Base-by-base conservation (phyloP, 768 basidiomycete genomes). In the Leucocoprinus birnbaumii region DNA sequence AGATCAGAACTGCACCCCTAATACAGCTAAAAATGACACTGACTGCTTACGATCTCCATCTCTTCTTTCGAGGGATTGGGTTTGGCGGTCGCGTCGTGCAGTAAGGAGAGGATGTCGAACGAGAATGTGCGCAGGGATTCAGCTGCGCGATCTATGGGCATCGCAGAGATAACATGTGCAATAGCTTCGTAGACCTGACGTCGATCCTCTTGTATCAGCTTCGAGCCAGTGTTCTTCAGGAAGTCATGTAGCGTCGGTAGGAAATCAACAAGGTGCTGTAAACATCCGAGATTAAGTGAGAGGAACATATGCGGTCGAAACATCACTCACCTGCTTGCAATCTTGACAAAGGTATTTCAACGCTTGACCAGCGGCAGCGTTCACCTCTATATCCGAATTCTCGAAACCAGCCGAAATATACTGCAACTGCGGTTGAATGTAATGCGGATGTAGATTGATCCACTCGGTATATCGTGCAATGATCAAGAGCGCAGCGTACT, bases 331-430 rank as follows among this genome's bases (percentile, higher is more conserved):
- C 75, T 81, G 76, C 75, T 88, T 93, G 74, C 97, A 98, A 69
- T 99, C 97, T 66, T 97, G 89, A 69, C 96, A 98, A 58, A 99
- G 78, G 71, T 91, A 98, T 67, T 94, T 96, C 73, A 99, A 79
- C 8, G 97, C 94, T 67, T 97, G 94, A 2, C 95, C 92, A 2
- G 97, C 92, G 18, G 97, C 97, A 18, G 94, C 93, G 59, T 84
- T 84, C 27, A 98, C 94, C 63, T 97, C 92, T 1, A 68, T 51
- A 66, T 93, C 90, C 2, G 77, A 57, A 65, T 87, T 86, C 59
- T 94, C 87, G 63, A 98, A 98, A 1, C 97, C 96, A 21, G 86
- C 77, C 8, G 94, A 94, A 48, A 98, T 89, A 67, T 96, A 98
- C 63, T 89, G 87, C 19, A 99, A 75, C 66, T 94, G 91, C 68